Base-by-base conservation (phyloP, 139 green algal genomes). In the Asterochloris erici region DNA sequence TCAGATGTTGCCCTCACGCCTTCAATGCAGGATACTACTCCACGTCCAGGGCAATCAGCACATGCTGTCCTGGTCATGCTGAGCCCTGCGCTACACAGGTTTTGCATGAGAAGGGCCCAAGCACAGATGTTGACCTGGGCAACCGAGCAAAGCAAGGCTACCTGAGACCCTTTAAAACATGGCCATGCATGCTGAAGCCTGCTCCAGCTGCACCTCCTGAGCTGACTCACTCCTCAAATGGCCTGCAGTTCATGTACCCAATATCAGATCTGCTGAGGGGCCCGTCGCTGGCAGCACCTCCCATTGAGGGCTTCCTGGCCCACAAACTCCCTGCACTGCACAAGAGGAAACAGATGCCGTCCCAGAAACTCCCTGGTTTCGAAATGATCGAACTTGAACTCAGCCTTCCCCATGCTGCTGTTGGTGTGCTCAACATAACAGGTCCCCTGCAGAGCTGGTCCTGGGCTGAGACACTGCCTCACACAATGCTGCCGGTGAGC, bases 391-490 rank as follows among this genome's bases (percentile, higher is more conserved):
- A 83, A 26, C 69, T 82, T 9, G 16, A 78, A 63, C 62, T 82
- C 23, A 29, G 12, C 19, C 63, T 84, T 19, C 81, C 81, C 9
- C 21, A 21, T 19, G 61, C 73, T 74, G 81, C 61, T 11, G 64
- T 76, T 79, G 88, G 84, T 14, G 85, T 87, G 10, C 24, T 91
- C 79, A 91, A 91, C 81, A 76, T 91, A 27, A 89, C 85, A 14
- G 88, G 88, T 1, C 13, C 70, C 21, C 64, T 91, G 29, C 23
- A 77, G 29, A 79, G 15, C 17, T 91, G 87, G 88, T 88, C 85
- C 17, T 77, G 90, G 13, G 71, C 74, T 0, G 66, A 87, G 10
- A 19, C 14, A 64, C 87, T 75, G 84, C 87, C 29, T 76, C 38
- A 38, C 4, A 23, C n/a, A 68, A 60, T 28, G 2, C 16, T n/a